These are phyloP conservation scores for Blastobotrys proliferans DNA, from an alignment of 1,139 yeast species.

Conservation along the genomic window DNA sequence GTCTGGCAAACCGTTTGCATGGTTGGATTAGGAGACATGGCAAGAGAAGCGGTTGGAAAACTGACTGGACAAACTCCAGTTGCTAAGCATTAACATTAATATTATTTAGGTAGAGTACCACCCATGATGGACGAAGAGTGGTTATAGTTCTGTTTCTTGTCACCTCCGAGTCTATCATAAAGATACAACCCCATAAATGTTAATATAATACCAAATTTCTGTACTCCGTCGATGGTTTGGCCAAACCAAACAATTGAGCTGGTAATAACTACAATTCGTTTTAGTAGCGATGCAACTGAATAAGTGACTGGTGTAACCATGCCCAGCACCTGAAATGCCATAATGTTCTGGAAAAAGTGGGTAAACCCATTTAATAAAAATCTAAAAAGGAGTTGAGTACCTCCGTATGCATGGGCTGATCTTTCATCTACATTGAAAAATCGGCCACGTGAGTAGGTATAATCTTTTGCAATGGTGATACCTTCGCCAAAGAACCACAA, in stretches of 20 bases:
- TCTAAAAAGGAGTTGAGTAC: constrained; percentile 12
- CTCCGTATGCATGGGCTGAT: background rate
- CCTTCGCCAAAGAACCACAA: constrained; percentile 69
- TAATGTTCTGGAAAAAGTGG: constrained; percentile 79
- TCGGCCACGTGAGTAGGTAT: constrained; percentile 16
- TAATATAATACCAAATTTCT: constrained; percentile 64
- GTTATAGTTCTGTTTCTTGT: constrained; percentile 21
- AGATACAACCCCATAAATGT: constrained; percentile 60
- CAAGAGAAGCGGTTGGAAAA: constrained; percentile 58
- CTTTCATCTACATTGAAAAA: constrained; percentile 11
- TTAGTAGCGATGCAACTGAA: constrained; percentile 83
- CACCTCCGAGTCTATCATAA: constrained; percentile 73
- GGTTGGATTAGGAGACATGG: constrained; percentile 98
- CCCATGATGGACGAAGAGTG: background rate
- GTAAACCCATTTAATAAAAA: constrained; percentile 56
- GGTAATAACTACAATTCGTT: constrained; percentile 78
- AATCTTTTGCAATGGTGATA: constrained; percentile 22
- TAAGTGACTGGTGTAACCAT: constrained; percentile 82
- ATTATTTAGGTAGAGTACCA: background rate
- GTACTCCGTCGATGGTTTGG: constrained; percentile 48
- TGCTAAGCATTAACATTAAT: constrained; percentile 39
- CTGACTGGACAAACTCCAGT: constrained; percentile 53
- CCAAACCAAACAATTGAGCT: constrained; percentile 77
- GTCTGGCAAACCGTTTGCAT: constrained; percentile 98
- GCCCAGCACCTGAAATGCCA: constrained; percentile 88